Evolutionary conservation across 2,329 filamentous ascomycete species (phyloP).

Genomic region (Alternaria sp.): DNA sequence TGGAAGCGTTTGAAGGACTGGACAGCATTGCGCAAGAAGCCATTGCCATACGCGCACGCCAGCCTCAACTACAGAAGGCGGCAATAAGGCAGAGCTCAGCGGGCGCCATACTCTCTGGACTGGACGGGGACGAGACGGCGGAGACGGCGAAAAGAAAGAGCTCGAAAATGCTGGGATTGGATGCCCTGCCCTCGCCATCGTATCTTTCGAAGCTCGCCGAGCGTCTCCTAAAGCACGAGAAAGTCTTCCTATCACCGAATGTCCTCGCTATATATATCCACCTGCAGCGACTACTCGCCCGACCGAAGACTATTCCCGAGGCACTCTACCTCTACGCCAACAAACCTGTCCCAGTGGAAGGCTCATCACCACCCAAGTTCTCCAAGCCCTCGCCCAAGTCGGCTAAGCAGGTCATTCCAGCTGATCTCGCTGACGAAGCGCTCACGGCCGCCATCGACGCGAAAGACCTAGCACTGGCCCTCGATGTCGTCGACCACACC

Average conservation of each 20-base stretch:
- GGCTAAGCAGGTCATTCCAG: slow-evolving; percentile 73
- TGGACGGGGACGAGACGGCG: slow-evolving; percentile 29
- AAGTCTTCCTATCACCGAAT: slow-evolving; percentile 78
- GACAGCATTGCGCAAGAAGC: slow-evolving; percentile 32
- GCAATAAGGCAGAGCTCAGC: slow-evolving; percentile 42
- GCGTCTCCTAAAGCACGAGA: slow-evolving; percentile 72
- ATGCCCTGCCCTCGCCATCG: slow-evolving; percentile 37
- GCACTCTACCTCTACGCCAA: slow-evolving; percentile 82
- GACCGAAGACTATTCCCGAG: slow-evolving; percentile 77
- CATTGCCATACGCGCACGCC: slow-evolving; percentile 37
- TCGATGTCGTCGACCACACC: slow-evolving; percentile 75
- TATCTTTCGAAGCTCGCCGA: slow-evolving; percentile 66
- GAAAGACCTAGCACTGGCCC: slow-evolving; percentile 77
- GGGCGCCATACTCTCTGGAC: slow-evolving; percentile 41
- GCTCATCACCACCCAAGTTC: slow-evolving; percentile 56
- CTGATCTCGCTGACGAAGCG: slow-evolving; percentile 73
- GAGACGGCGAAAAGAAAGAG: slow-evolving; percentile 9
- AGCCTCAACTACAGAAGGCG: slow-evolving; percentile 28
- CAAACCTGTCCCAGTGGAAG: slow-evolving; percentile 74
- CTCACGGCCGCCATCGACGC: slow-evolving; percentile 80
- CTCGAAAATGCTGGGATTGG: slow-evolving; percentile 20
- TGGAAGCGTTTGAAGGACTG: slow-evolving; percentile 31
- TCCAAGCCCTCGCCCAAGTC: slow-evolving; percentile 68
- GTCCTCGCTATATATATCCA: slow-evolving; percentile 77
- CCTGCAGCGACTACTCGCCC: slow-evolving; percentile 75